Evolutionary conservation across 192 early-diverging fungal genomes (phyloP).

Genomic region (Glomus cerebriforme): DNA sequence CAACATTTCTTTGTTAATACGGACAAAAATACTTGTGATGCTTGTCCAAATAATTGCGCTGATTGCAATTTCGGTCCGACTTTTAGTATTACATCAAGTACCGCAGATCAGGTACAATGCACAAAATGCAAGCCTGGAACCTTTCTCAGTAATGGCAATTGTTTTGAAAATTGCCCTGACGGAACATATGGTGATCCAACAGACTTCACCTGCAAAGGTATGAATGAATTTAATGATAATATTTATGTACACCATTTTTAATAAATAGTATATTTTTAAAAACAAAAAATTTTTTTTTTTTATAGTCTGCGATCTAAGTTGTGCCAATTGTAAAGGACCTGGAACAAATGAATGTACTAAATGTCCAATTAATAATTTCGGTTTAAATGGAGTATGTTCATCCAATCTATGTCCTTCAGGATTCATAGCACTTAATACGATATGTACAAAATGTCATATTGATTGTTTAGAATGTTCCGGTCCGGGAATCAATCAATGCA

Average conservation of each 20-base stretch:
- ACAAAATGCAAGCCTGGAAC: slow-evolving; percentile 11
- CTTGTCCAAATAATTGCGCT: slow-evolving; percentile 17
- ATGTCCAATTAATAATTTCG: neutral
- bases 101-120: neutral
- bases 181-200: neutral
- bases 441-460: slow-evolving; percentile 21
- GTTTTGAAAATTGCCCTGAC: neutral
- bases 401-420: neutral
- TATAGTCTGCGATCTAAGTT: neutral
- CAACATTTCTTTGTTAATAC: neutral
- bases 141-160: neutral
- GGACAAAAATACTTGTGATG: neutral
- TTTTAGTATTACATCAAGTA: neutral
- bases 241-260: neutral
- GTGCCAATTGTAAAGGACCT: slow-evolving; percentile 18
- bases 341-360: neutral
- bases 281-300: neutral
- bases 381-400: slow-evolving; percentile 12
- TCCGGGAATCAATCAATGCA: slow-evolving; percentile 19
- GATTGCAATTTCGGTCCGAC: neutral
- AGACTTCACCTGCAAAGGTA: slow-evolving; percentile 4
- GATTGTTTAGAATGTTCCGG: slow-evolving; percentile 31
- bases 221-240: neutral
- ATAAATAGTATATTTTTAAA: too few relatives aligned
- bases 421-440: neutral